A percentile compares a stretch with the other conserved stretches of the same genome.
These are phyloP conservation scores for Plenodomus tracheiphilus DNA, from an alignment of 2,329 filamentous ascomycete species.

Conservation along the genomic window DNA sequence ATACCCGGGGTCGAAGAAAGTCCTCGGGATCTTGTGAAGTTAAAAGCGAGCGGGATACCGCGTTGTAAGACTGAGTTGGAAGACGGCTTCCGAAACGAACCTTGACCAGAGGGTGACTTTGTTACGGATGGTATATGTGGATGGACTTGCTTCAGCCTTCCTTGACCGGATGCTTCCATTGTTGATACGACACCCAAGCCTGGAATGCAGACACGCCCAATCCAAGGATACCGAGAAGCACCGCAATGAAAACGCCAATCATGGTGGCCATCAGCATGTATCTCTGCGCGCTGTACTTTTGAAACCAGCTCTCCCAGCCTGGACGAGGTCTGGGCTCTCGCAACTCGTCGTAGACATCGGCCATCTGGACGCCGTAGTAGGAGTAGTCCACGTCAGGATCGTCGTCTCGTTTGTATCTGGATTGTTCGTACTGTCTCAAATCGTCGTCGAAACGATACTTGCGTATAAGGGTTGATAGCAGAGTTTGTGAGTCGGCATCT, in stretches of 20 bases:
- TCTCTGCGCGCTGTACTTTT: constrained; percentile 29
- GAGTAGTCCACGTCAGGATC: constrained; percentile 25
- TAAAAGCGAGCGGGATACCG: too few relatives aligned
- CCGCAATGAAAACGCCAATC: constrained; percentile 33
- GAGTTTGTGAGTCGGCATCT: constrained; percentile 6
- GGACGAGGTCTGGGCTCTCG: constrained; percentile 26
- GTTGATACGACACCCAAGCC: constrained; percentile 37
- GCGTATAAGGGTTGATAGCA: constrained; percentile 11
- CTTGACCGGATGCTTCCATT: constrained; percentile 36
- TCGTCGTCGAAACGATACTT: constrained; percentile 7
- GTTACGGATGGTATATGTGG: neutral
- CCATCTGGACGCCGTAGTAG: constrained; percentile 30
- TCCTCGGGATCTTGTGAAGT: too few relatives aligned
- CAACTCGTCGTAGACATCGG: constrained; percentile 27
- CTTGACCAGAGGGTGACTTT: too few relatives aligned
- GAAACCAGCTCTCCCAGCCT: constrained; percentile 26
- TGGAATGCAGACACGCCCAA: constrained; percentile 32
- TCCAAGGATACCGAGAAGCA: constrained; percentile 28
- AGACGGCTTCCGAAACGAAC: too few relatives aligned
- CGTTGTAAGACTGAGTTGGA: too few relatives aligned
- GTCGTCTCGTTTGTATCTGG: constrained; percentile 5
- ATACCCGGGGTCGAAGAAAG: too few relatives aligned
- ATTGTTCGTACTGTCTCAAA: constrained; percentile 3
- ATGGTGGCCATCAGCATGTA: constrained; percentile 40
- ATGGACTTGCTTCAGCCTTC: neutral